Evolutionary conservation across 1,284 basidiomycete genomes (phyloP).

Genomic region (Irpex sp.): DNA sequence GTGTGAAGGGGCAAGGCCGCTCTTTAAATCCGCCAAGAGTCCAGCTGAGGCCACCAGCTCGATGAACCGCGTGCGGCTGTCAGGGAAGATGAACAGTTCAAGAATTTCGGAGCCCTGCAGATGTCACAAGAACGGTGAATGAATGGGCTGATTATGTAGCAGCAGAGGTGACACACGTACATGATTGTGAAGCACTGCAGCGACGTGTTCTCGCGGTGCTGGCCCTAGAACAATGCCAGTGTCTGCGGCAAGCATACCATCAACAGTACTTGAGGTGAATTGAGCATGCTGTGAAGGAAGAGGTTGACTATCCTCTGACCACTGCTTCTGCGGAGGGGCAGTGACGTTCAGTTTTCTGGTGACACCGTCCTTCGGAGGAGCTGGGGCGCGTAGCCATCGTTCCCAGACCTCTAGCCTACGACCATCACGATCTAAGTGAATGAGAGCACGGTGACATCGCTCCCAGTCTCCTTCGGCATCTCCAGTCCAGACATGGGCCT

Average conservation of each 20-base stretch:
- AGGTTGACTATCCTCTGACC: slow-evolving; percentile 39
- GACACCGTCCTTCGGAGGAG: background rate
- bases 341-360: background rate
- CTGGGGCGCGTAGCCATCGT: slow-evolving; percentile 42
- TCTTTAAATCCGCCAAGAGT: slow-evolving; percentile 39
- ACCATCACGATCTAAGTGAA: slow-evolving; percentile 55
- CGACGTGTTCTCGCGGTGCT: slow-evolving; percentile 42
- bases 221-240: slow-evolving; percentile 10
- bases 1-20: slow-evolving; percentile 21
- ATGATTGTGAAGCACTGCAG: slow-evolving; percentile 49
- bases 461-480: slow-evolving; percentile 60
- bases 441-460: slow-evolving; percentile 51
- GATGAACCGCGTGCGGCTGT: slow-evolving; percentile 63
- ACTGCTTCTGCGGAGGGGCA: slow-evolving; percentile 33
- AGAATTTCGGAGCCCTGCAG: slow-evolving; percentile 53
- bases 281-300: slow-evolving; percentile 20
- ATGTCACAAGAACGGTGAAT: slow-evolving; percentile 2
- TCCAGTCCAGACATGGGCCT: slow-evolving; percentile 33
- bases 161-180: slow-evolving; percentile 38
- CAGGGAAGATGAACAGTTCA: slow-evolving; percentile 61
- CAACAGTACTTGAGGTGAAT: slow-evolving; percentile 2
- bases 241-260: slow-evolving; percentile 1
- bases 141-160: background rate
- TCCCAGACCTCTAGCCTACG: slow-evolving; percentile 71
- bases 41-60: slow-evolving; percentile 45